Evolutionary conservation across 148 eudicot genomes (phyloP).

Genomic region (Cornus florida): DNA sequence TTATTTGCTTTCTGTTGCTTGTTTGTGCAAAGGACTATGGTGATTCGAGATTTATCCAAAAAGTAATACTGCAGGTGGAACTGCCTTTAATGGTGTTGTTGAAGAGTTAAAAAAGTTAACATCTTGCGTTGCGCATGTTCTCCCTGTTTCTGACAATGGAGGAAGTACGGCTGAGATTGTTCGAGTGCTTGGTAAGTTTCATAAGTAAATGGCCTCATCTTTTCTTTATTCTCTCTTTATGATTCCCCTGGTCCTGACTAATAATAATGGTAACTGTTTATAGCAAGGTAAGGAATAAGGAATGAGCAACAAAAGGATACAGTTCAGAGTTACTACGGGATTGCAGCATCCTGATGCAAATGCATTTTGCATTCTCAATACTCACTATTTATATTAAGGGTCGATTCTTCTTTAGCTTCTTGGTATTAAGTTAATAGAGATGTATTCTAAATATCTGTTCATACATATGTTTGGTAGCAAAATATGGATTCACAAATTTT

Average conservation of each 20-base stretch:
- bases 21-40: background rate
- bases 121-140: conserved; percentile 86
- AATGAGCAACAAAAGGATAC: background rate
- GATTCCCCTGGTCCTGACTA: background rate
- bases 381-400: background rate
- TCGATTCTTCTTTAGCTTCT: background rate
- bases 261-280: background rate
- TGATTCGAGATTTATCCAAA: conserved; percentile 4
- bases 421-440: background rate
- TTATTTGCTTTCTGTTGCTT: background rate
- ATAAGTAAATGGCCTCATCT: background rate
- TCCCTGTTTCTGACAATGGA: conserved; percentile 98
- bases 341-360: background rate
- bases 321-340: background rate
- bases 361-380: background rate
- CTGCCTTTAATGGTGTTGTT: conserved; percentile 93
- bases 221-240: conserved; percentile 3
- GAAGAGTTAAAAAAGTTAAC: conserved; percentile 96
- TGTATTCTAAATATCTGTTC: background rate
- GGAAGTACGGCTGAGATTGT: conserved; percentile 99
- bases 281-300: background rate
- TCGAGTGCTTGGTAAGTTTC: conserved; percentile 83
- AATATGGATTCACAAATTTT: background rate
- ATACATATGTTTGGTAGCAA: background rate
- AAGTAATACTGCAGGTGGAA: conserved; percentile 64